These are phyloP conservation scores for Colletotrichum tropicicola DNA, from an alignment of 2,329 filamentous ascomycete species.

Conservation along the genomic window DNA sequence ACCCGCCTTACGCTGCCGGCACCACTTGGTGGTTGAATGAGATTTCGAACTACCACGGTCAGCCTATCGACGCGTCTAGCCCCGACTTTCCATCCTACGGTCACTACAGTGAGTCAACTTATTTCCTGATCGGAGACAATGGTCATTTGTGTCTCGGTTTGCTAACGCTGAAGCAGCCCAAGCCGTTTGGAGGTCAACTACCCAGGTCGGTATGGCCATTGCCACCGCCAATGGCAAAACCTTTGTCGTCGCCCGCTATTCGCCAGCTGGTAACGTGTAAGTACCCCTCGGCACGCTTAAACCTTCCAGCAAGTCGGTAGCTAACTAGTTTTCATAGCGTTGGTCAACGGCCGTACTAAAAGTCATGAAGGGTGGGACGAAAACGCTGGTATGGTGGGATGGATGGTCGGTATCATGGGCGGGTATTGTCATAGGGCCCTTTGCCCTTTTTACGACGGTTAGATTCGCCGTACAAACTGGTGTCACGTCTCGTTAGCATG, in stretches of 20 bases:
- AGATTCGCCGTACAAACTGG: neutral
- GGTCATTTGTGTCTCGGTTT: neutral
- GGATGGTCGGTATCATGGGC: no score
- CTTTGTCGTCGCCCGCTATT: constrained; percentile 44
- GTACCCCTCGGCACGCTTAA: neutral
- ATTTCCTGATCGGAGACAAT: fast-evolving
- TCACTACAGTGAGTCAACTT: constrained; percentile 34
- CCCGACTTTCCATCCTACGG: constrained; percentile 31
- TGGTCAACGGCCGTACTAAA: neutral
- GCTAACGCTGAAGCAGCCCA: constrained; percentile 30
- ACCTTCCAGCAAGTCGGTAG: neutral
- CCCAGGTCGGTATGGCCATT: constrained; percentile 40
- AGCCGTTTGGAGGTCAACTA: constrained; percentile 39
- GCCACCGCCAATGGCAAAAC: constrained; percentile 37
- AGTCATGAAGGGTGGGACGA: no score
- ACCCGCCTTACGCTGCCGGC: neutral
- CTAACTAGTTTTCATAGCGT: neutral
- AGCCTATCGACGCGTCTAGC: neutral
- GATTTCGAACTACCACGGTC: neutral
- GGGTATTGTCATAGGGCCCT: no score
- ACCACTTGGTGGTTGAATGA: constrained; percentile 7
- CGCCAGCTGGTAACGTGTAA: constrained; percentile 39
- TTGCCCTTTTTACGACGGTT: no score
- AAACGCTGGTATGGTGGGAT: no score
- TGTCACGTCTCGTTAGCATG: neutral